phyloP scores from a whole-genome alignment of 805 yeast genomes.

The Wickerhamiella spandovensis region DNA sequence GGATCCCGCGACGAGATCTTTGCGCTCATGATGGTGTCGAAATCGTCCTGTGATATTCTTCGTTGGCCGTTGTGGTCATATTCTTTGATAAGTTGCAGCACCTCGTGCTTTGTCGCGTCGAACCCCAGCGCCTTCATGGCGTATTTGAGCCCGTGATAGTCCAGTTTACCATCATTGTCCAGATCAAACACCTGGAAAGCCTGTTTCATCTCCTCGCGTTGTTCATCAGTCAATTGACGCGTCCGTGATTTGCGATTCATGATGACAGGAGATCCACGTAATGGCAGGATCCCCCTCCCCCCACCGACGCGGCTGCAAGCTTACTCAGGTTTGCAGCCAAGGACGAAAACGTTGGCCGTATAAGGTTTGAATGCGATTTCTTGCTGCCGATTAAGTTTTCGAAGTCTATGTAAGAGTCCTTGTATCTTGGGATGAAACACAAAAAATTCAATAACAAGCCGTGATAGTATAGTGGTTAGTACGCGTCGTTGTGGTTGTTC shows the following conservation, averaged over 20 bases:
- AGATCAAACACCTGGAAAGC: slow-evolving; percentile 86
- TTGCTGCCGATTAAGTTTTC: too few species aligned
- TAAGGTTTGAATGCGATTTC: too few species aligned
- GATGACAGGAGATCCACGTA: not conserved
- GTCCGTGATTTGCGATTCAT: not conserved
- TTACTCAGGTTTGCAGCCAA: too few species aligned
- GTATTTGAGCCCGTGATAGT: slow-evolving; percentile 86
- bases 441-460: slow-evolving; percentile 12
- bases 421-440: not conserved
- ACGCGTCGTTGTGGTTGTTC: slow-evolving; percentile 41
- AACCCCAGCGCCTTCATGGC: slow-evolving; percentile 93
- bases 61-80: slow-evolving; percentile 35
- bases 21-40: slow-evolving; percentile 64
- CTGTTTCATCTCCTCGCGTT: slow-evolving; percentile 20
- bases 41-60: slow-evolving; percentile 61
- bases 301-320: too few species aligned
- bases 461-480: slow-evolving; percentile 52
- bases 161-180: slow-evolving; percentile 80
- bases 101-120: slow-evolving; percentile 66
- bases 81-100: slow-evolving; percentile 64
- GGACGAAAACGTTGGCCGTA: too few species aligned
- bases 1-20: slow-evolving; percentile 85
- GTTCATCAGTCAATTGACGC: not conserved
- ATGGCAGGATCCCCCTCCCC: too few species aligned
- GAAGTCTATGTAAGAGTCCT: too few species aligned